phyloP scores from a whole-genome alignment of 139 green algal species.

The Coccomyxa sp. region DNA sequence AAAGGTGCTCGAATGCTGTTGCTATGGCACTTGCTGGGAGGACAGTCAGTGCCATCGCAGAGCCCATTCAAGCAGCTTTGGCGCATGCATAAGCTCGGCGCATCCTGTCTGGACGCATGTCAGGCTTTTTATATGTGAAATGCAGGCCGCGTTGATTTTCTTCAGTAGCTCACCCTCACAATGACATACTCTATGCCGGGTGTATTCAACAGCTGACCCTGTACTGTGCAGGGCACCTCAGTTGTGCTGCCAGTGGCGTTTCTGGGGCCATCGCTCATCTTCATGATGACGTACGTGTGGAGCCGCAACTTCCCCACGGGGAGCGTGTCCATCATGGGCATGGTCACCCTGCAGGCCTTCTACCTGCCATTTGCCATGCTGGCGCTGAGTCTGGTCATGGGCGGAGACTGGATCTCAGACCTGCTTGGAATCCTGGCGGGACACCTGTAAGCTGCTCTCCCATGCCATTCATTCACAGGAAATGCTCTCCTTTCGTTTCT shows the following conservation, averaged over 20 bases:
- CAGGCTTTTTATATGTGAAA: too few relatives aligned
- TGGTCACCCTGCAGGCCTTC: slow-evolving; percentile 43
- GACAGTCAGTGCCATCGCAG: too few relatives aligned
- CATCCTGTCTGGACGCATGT: too few relatives aligned
- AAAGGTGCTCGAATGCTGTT: too few relatives aligned
- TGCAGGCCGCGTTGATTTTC: too few relatives aligned
- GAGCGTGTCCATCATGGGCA: slow-evolving; percentile 44
- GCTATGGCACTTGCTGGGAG: too few relatives aligned
- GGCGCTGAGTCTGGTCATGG: slow-evolving; percentile 40
- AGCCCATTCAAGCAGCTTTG: too few relatives aligned
- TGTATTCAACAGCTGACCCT: too few relatives aligned
- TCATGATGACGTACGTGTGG: slow-evolving; percentile 75
- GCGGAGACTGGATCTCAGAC: slow-evolving; percentile 26
- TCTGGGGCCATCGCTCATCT: slow-evolving; percentile 48
- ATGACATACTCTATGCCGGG: too few relatives aligned
- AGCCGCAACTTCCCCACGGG: slow-evolving; percentile 32
- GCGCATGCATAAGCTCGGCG: too few relatives aligned
- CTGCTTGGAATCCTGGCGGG: slow-evolving; percentile 52
- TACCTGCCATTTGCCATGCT: slow-evolving; percentile 65
- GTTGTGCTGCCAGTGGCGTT: slow-evolving; percentile 20
- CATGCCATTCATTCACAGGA: background rate
- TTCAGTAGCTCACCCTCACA: too few relatives aligned
- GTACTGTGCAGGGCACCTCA: background rate
- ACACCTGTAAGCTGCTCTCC: slow-evolving; percentile 35
- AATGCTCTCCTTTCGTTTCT: background rate